Evolutionary conservation across 2,329 filamentous ascomycete genomes (phyloP).

Genomic region (Colletotrichum sp.): DNA sequence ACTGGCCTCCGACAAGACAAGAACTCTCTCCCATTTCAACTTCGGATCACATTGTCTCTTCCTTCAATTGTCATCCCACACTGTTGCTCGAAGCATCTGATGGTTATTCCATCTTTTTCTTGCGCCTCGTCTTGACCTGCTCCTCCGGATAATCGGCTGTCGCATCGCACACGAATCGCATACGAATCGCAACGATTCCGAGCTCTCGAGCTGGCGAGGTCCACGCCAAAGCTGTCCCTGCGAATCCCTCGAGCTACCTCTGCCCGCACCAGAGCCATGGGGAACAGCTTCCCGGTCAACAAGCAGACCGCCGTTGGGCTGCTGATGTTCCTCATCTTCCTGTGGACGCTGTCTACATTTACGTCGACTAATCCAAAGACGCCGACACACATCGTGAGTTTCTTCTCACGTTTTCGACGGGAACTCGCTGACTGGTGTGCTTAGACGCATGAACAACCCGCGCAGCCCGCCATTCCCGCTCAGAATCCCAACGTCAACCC

Average conservation of each 20-base stretch:
- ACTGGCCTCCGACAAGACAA: neutral
- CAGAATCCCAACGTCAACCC: neutral
- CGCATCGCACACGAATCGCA: neutral
- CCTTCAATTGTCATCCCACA: neutral
- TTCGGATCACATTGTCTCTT: neutral
- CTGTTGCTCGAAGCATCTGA: neutral
- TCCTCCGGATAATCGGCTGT: neutral
- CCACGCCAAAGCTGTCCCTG: neutral
- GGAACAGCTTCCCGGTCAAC: neutral
- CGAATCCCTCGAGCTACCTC: neutral
- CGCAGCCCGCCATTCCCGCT: neutral
- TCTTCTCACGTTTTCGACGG: neutral
- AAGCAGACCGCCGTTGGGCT: conserved; percentile 4
- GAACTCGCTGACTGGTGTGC: neutral
- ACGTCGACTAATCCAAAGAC: neutral
- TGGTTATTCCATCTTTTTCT: neutral
- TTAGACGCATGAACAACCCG: neutral
- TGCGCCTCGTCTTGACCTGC: neutral
- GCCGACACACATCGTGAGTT: neutral
- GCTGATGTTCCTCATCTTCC: conserved; percentile 1
- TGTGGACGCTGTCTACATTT: conserved; percentile 16
- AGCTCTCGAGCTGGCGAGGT: neutral
- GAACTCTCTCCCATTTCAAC: neutral
- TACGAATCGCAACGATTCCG: neutral
- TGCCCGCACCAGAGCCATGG: neutral